Conservation (phyloP, 352 stramenopile species). For the Pythium pyrilobum region DNA sequence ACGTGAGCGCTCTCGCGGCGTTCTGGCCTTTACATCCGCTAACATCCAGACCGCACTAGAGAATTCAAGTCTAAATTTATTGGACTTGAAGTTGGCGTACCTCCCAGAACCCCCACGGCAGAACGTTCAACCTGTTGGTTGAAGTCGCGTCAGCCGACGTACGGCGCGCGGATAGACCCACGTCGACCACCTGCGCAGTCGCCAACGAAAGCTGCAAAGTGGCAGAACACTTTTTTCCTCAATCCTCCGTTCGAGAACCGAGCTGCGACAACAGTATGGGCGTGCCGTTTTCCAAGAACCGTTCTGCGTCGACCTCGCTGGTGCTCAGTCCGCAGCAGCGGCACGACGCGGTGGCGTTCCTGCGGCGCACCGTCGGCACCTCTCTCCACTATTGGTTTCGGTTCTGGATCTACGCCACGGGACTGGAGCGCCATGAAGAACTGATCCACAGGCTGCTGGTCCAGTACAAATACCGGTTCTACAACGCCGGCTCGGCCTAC, state of each 20-base stretch:
- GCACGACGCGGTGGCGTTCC: constrained; percentile 1
- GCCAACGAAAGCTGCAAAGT: not conserved
- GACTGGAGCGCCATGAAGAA: constrained; percentile 56
- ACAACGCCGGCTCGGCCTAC: constrained; percentile 32
- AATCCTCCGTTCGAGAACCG: no score
- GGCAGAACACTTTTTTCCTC: not conserved
- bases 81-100: constrained; percentile 15
- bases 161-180: not conserved
- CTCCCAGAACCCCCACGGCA: constrained; percentile 1
- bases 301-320: not conserved
- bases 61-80: not conserved
- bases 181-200: not conserved
- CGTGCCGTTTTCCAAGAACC: constrained; percentile 12
- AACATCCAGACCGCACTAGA: constrained; percentile 7
- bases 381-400: constrained; percentile 53
- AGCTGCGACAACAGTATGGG: constrained; percentile 12
- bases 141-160: constrained; percentile 19
- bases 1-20: constrained; percentile 11
- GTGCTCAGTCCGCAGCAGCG: constrained; percentile 17
- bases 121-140: constrained; percentile 10
- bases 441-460: constrained; percentile 36
- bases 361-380: constrained; percentile 21
- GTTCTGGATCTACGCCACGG: constrained; percentile 78
- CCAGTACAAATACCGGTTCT: constrained; percentile 51
- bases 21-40: not conserved